Percentiles rank a stretch among this genome's conserved stretches.
Conservation (phyloP, 306 rosid genomes). For the Hippophae rhamnoides region DNA sequence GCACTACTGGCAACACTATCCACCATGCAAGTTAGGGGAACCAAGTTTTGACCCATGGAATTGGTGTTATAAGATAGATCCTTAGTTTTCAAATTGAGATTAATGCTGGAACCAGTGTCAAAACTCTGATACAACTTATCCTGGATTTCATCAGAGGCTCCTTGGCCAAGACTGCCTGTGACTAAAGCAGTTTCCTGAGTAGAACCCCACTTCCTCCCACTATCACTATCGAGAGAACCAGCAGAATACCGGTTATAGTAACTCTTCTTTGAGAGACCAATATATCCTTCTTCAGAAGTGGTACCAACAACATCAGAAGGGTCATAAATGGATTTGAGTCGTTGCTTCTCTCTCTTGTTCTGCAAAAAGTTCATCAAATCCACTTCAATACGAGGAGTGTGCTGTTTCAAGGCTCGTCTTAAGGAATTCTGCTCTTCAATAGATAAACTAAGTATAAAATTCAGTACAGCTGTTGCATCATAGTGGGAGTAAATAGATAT, state of each 20-base stretch:
- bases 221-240: conserved; percentile 76
- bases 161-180: conserved; percentile 42
- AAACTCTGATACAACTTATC: conserved; percentile 51
- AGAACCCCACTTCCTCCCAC: conserved; percentile 85
- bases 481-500: conserved; percentile 94
- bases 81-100: conserved; percentile 37
- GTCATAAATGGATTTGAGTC: conserved; percentile 72
- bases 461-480: conserved; percentile 79
- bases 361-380: conserved; percentile 89
- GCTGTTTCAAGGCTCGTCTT: conserved; percentile 94
- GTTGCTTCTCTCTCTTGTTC: conserved; percentile 88
- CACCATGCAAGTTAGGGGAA: conserved; percentile 36
- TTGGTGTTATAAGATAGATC: conserved; percentile 29
- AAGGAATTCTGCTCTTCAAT: conserved; percentile 92
- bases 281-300: conserved; percentile 87
- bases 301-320: conserved; percentile 83
- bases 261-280: conserved; percentile 60
- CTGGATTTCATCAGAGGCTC: conserved; percentile 51
- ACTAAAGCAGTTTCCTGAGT: conserved; percentile 55
- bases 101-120: conserved; percentile 41
- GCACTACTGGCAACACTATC: conserved; percentile 40
- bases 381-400: conserved; percentile 97
- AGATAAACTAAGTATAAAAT: conserved; percentile 82
- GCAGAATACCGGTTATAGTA: conserved; percentile 72
- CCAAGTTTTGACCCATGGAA: conserved; percentile 43